Conservation (phyloP, 2,329 filamentous ascomycete species). For the Claviceps arundinis region DNA sequence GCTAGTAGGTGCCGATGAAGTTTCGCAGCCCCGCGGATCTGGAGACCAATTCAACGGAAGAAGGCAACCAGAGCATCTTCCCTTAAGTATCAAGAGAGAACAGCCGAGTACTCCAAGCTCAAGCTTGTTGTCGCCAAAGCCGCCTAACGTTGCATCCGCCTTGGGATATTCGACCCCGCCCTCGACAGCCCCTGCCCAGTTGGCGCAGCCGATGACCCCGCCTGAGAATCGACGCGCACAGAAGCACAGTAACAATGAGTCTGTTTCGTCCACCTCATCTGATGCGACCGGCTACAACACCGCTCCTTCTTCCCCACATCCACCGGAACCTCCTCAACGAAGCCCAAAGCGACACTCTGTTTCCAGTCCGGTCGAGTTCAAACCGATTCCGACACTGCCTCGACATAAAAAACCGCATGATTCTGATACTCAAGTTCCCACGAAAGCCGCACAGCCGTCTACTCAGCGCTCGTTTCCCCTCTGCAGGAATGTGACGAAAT, state of each 20-base stretch:
- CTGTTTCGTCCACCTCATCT: conserved; percentile 5
- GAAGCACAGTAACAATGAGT: conserved; percentile 8
- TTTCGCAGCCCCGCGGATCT: not conserved
- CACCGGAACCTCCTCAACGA: conserved; percentile 16
- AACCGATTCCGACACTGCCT: conserved; percentile 1
- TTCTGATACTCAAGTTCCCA: not conserved
- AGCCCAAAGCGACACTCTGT: conserved; percentile 15
- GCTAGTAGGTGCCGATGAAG: not conserved
- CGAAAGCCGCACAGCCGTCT: not conserved
- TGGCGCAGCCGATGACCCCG: not conserved
- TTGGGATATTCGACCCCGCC: not conserved
- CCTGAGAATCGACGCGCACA: not conserved
- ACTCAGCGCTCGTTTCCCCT: conserved; percentile 2
- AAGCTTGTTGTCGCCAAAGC: not conserved
- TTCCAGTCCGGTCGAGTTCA: conserved; percentile 4
- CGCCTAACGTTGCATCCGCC: conserved; percentile 1
- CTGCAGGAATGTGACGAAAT: not conserved
- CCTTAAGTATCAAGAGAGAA: not conserved
- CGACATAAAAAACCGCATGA: not conserved
- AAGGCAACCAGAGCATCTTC: not conserved
- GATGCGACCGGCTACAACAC: conserved; percentile 8
- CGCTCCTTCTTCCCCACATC: conserved; percentile 9
- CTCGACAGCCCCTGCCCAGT: not conserved
- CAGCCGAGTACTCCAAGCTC: not conserved
- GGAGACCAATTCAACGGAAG: not conserved